Evolutionary conservation across 2,329 filamentous ascomycete species (phyloP), one percentile per base, ranked within the genome.

Genomic region (Colletotrichum sp.): DNA sequence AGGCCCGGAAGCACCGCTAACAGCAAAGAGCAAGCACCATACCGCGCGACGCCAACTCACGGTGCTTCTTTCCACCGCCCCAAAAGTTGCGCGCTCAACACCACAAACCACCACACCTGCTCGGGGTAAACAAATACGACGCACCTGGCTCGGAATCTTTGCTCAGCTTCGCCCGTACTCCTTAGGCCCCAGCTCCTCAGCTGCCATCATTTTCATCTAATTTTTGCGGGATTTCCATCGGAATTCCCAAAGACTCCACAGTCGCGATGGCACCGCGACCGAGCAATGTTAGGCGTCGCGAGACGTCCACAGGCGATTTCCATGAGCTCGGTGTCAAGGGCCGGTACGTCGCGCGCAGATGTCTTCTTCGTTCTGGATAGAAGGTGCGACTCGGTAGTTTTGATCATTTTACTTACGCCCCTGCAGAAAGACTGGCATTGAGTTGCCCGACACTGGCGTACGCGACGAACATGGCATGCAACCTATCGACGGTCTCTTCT

Each of bases 401-500:
- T 38, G 38, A 38, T 16, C 59, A 38, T 48, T 48, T 13, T 34
- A 34, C 56, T 72, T 48, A 68, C 38, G 30, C 36, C 67, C n/a
- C 16, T 18, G 65, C 78, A 98, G 96, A 79, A 97, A 98, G 90
- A 99, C 97, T 1, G 97, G 97, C 59, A 90, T 98, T 30, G 94
- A 92, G 1, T 85, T 98, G 36, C 91, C 92, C 80, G 95, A 98
- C 81, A 92, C 89, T 71, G 95, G 95, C 68, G 88, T 93, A 76
- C 94, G 95, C 85, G 96, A 98, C 85, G 96, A 97, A 83, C 89
- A 98, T 89, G 97, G 96, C 84, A 92, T 99, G 87, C 95, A 98
- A 83, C 94, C 95, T 43, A 90, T 98, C 74, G 94, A 96, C 43
- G 92, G 92, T 78, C 92, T 98, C 78, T 98, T 98, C 84, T 98